These are phyloP conservation scores for Medakamo hakoo DNA, from an alignment of 139 green algal genomes.

Conservation along the genomic window DNA sequence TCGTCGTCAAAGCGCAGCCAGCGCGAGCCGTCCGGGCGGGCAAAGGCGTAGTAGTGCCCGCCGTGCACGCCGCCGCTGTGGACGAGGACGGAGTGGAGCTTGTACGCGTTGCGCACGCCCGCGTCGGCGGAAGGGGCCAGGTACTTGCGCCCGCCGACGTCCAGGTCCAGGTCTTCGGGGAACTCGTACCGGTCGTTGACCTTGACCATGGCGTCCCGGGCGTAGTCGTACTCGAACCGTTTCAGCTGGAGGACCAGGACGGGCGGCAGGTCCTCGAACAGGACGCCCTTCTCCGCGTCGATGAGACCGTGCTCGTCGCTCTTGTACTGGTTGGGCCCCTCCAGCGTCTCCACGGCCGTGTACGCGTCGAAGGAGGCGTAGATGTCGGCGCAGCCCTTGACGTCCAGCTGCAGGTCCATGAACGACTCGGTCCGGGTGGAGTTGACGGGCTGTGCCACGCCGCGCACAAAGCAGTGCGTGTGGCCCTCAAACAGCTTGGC, in stretches of 20 bases:
- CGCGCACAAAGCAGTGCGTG: constrained; percentile 79
- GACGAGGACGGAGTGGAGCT: constrained; percentile 80
- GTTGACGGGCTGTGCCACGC: constrained; percentile 87
- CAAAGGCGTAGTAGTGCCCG: constrained; percentile 93
- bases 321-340: constrained; percentile 89
- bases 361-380: constrained; percentile 72
- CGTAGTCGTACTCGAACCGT: constrained; percentile 94
- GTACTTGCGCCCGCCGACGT: constrained; percentile 31
- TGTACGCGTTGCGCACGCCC: constrained; percentile 65
- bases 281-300: constrained; percentile 78
- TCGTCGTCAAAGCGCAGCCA: constrained; percentile 98
- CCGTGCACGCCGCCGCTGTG: constrained; percentile 87
- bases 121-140: constrained; percentile 38
- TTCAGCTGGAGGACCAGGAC: constrained; percentile 95
- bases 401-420: constrained; percentile 82
- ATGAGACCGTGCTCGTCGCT: constrained; percentile 71
- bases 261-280: constrained; percentile 81
- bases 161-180: constrained; percentile 73
- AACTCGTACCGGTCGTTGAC: constrained; percentile 96
- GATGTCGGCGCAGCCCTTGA: constrained; percentile 78
- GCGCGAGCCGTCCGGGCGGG: constrained; percentile 43
- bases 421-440: constrained; percentile 68
- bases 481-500: constrained; percentile 88
- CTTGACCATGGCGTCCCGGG: constrained; percentile 70
- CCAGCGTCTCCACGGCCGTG: constrained; percentile 53